Percentiles rank a stretch among this genome's conserved stretches.
Evolutionary conservation across 2,329 filamentous ascomycete genomes (phyloP).

Genomic region (Fusarium brachygibbosum): DNA sequence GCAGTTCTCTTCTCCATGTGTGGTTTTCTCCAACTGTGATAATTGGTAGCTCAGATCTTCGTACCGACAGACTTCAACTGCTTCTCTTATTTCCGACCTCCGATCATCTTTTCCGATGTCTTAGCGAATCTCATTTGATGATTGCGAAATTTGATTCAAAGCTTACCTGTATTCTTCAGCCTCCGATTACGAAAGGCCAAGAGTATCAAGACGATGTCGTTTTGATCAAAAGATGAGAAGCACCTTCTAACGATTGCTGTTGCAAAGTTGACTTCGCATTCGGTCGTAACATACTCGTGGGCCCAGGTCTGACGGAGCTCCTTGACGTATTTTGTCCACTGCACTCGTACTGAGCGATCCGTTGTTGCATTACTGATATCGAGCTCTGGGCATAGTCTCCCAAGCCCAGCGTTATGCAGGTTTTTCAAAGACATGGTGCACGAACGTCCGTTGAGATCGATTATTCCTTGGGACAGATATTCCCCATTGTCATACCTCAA

Average conservation of each 20-base stretch:
- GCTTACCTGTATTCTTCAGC: not conserved
- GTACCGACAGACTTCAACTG: not conserved
- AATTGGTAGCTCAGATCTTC: fast-evolving
- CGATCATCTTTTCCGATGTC: not conserved
- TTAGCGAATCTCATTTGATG: not conserved
- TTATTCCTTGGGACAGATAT: not conserved
- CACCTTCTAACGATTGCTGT: fast-evolving
- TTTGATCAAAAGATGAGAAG: not conserved
- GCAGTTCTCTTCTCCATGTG: fast-evolving
- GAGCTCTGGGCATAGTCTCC: not conserved
- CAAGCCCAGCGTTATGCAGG: not conserved
- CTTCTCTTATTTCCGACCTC: not conserved
- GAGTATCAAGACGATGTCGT: not conserved
- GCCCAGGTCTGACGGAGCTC: fast-evolving
- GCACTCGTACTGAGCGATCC: fast-evolving
- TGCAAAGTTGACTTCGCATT: not conserved
- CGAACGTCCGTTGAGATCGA: fast-evolving
- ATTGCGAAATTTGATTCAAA: too few species aligned
- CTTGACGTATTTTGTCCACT: not conserved
- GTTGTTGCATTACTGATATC: fast-evolving
- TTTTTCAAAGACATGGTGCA: fast-evolving
- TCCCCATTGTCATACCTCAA: not conserved
- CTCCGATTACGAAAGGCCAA: not conserved
- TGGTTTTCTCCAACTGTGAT: fast-evolving
- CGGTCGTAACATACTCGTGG: fast-evolving